Evolutionary conservation across 2,329 filamentous ascomycete species (phyloP), one percentile per base, ranked within the genome.

Genomic region (Drechslerella coelobrocha): DNA sequence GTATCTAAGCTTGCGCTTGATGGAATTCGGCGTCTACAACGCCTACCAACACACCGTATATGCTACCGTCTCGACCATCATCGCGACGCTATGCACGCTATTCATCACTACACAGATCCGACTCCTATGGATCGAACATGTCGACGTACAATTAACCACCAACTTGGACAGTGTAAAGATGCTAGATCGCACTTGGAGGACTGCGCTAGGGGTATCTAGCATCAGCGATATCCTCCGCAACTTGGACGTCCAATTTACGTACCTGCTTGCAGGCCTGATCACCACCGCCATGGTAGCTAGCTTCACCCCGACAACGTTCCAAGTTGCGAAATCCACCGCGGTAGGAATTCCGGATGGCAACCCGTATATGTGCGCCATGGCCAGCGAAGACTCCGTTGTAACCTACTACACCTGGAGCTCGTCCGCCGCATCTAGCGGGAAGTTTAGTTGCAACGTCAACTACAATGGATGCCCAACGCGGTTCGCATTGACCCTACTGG

Each of bases 401-500:
- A 14, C 12, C 34, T 47, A 47, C 43, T 45, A 45, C n/a, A 47
- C 17, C 2, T 47, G 43, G 43, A 47, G 23, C 43, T 47, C 43
- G 17, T 23, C 17, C 23, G 23, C 17, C 12, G 4, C 43, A 14
- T 23, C 43, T 21, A 47, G n/a, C 12, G 23, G 43, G 23, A 6
- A 4, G 3, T 47, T 47, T 47, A 19, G 43, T 19, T 47, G 43
- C 23, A 10, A 19, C 23, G 43, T 47, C 23, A 47, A 47, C 12
- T 21, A 4, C 43, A 47, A 47, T 19, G 43, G 43, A 7, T 47
- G 43, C 17, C 43, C 43, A 10, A 47, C 43, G 12, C 43, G 43
- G 4, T 47, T 23, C 12, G 43, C 43, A 10, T 19, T 47, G 2
- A 47, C 43, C 9, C 23, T 47, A 14, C 17, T 26, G 23, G 43